Evolutionary conservation across 352 stramenopile species (phyloP), one percentile per base, ranked within the genome.

Genomic region (Phytopythium boreale): DNA sequence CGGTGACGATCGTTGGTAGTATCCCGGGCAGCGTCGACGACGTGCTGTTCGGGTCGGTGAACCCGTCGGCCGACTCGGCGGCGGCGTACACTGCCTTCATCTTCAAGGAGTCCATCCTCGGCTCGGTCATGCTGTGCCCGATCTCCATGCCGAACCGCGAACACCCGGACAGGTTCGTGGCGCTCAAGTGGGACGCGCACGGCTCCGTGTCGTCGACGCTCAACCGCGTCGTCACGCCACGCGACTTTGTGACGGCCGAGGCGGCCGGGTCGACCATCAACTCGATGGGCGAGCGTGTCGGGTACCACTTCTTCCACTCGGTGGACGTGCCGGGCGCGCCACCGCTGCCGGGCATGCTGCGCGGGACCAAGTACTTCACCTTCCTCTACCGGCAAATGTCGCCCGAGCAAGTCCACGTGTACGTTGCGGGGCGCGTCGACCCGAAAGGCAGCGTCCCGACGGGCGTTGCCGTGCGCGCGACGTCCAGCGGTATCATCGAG

Each of bases 201-300:
- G 51, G 51, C 24, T 37, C 51, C 27, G 26, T 24, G 29, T 57
- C 51, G 9, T n/a, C 51, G 19, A 37, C 51, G 27, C 27, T 57
- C 26, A 41, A 57, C 29, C 31, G 26, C 12, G 15, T 57, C 15
- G 6, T 27, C 14, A 59, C 4, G 31, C 52, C 52, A 10, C 77
- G 77, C 26, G 80, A 89, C 69, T 75, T 82, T 50, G 74, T 89
- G 6, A 80, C 74, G 61, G 66, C 84, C 43, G 73, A 87, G 56
- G 70, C 71, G 37, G 81, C 73, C 0, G 78, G 75, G 1, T 58
- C 70, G 37, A 66, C 68, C 11, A 49, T 56, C 17, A 59, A 22
- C 27, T 60, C 60, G 26, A 14, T 17, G 12, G 47, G 50, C 17
- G 60, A 66, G 50, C 49, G 50, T 34, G n/a, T 66, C 31, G 60